Evolutionary conservation across 1,139 yeast genomes (phyloP).

Genomic region (Taiozyma sp.): DNA sequence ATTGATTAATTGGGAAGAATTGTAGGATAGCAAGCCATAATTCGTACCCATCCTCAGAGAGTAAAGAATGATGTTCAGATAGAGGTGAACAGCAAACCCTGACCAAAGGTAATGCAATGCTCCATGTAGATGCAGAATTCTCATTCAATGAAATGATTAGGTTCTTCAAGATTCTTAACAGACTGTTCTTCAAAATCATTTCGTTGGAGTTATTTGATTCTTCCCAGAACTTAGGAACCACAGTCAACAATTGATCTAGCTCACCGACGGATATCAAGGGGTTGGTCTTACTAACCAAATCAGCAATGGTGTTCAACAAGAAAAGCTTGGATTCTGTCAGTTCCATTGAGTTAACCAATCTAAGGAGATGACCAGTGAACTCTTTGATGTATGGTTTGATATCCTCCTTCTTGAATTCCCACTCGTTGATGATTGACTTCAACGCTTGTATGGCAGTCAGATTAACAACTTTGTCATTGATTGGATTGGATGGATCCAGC

Average conservation of each 20-base stretch:
- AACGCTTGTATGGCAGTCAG: slow-evolving; percentile 74
- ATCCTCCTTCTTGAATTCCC: slow-evolving; percentile 70
- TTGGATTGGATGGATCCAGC: slow-evolving; percentile 37
- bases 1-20: slow-evolving; percentile 31
- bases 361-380: slow-evolving; percentile 45
- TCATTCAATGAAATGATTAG: slow-evolving; percentile 61
- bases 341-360: slow-evolving; percentile 42
- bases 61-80: slow-evolving; percentile 54
- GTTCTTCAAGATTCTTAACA: slow-evolving; percentile 66
- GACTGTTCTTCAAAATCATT: slow-evolving; percentile 63
- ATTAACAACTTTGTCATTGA: slow-evolving; percentile 70
- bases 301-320: slow-evolving; percentile 62
- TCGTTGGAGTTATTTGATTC: slow-evolving; percentile 45
- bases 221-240: slow-evolving; percentile 78
- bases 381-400: slow-evolving; percentile 63
- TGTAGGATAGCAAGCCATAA: slow-evolving; percentile 74
- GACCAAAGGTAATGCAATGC: slow-evolving; percentile 64
- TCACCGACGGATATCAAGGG: slow-evolving; percentile 52
- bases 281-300: slow-evolving; percentile 59
- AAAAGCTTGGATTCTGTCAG: slow-evolving; percentile 73
- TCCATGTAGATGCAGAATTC: slow-evolving; percentile 55
- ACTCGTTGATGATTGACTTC: slow-evolving; percentile 69
- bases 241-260: slow-evolving; percentile 47
- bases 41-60: slow-evolving; percentile 86
- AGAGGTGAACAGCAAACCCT: slow-evolving; percentile 57